Conservation (phyloP, 805 yeast species). For the Jamesozyma piceae region DNA sequence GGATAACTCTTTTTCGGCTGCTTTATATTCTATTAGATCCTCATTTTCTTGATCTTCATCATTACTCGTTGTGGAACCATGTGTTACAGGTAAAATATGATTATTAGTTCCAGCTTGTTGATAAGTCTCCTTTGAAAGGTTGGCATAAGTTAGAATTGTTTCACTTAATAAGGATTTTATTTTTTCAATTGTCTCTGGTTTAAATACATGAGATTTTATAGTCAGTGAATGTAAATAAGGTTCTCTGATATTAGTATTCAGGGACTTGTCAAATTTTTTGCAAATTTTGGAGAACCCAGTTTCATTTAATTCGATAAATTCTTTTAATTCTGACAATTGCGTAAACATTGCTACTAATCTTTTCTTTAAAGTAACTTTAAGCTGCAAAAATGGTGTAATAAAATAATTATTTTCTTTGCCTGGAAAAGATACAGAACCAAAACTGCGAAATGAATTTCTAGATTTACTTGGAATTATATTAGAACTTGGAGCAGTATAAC, state of each 20-base stretch:
- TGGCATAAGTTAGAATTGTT: slow-evolving; percentile 47
- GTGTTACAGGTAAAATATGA: not conserved
- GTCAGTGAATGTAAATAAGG: slow-evolving; percentile 45
- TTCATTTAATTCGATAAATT: slow-evolving; percentile 72
- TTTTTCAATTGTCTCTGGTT: slow-evolving; percentile 35
- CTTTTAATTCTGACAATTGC: slow-evolving; percentile 67
- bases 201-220: slow-evolving; percentile 45
- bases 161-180: slow-evolving; percentile 49
- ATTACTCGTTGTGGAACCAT: not conserved
- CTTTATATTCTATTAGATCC: slow-evolving; percentile 4
- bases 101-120: slow-evolving; percentile 1
- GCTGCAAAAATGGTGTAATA: slow-evolving; percentile 16
- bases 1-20: slow-evolving; percentile 42
- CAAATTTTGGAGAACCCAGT: slow-evolving; percentile 86
- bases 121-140: slow-evolving; percentile 24
- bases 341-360: slow-evolving; percentile 61
- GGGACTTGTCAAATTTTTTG: slow-evolving; percentile 84
- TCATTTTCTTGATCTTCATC: not conserved
- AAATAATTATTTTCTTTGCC: slow-evolving; percentile 1
- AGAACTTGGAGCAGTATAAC: not conserved
- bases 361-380: slow-evolving; percentile 53
- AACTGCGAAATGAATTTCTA: slow-evolving; percentile 1
- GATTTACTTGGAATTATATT: not conserved
- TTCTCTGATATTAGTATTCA: slow-evolving; percentile 51
- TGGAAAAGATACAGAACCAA: slow-evolving; percentile 1